Conservation (phyloP, 225 moss, liverwort and hornwort species). For the Pseudisothecium myosuroides region DNA sequence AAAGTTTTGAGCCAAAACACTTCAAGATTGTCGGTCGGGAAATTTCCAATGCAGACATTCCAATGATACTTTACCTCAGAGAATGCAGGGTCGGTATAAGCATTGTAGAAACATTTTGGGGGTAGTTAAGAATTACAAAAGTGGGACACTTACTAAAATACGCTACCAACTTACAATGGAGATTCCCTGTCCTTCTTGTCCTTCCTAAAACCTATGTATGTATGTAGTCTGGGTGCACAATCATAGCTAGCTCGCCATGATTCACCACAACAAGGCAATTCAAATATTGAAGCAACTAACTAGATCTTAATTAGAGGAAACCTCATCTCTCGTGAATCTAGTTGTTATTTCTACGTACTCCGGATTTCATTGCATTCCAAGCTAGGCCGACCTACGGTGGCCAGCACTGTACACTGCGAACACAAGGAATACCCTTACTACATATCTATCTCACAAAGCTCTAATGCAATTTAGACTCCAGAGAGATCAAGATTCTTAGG, state of each 20-base stretch:
- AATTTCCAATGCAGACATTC: too few species aligned
- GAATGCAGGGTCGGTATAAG: too few species aligned
- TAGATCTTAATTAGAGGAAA: not conserved
- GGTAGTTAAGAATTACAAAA: not conserved
- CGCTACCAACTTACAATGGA: not conserved
- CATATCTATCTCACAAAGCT: not conserved
- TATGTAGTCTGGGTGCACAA: not conserved
- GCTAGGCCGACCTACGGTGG: conserved; percentile 44
- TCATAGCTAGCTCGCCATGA: not conserved
- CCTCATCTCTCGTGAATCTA: not conserved
- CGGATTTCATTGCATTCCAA: conserved; percentile 20
- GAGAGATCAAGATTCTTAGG: not conserved
- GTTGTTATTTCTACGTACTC: conserved; percentile 22
- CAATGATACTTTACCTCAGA: not conserved
- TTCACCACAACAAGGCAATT: not conserved
- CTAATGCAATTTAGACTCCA: not conserved
- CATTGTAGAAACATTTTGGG: not conserved
- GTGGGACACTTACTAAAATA: not conserved
- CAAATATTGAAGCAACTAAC: not conserved
- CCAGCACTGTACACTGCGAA: conserved; percentile 38
- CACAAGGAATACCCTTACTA: not conserved
- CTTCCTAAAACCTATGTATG: not conserved
- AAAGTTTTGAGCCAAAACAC: too few species aligned
- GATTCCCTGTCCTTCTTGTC: not conserved
- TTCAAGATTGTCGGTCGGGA: not conserved